A percentile compares a stretch with the other conserved stretches of the same genome.
These are phyloP conservation scores for Oleoguttula mirabilis DNA, from an alignment of 495 filamentous ascomycete species.

Conservation along the genomic window DNA sequence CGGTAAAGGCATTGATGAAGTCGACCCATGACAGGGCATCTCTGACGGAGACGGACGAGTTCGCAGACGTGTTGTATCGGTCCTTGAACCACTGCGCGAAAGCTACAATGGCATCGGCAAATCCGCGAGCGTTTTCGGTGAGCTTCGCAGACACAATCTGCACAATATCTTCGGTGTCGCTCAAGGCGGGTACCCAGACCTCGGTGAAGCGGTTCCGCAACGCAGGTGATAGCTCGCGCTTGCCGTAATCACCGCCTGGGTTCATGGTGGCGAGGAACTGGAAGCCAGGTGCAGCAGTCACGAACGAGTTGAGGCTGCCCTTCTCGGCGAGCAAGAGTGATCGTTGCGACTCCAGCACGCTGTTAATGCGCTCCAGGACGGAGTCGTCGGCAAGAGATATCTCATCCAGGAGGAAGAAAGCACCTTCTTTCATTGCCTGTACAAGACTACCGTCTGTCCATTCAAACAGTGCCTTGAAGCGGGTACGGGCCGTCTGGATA, in stretches of 20 bases:
- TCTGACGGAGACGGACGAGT: constrained; percentile 70
- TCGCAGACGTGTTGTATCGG: constrained; percentile 58
- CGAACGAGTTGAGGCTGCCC: constrained; percentile 64
- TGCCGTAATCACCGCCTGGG: constrained; percentile 95
- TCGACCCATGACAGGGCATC: constrained; percentile 89
- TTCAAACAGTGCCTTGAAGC: constrained; percentile 71
- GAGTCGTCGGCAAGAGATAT: constrained; percentile 97
- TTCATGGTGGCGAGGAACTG: constrained; percentile 99
- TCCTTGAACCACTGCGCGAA: constrained; percentile 89
- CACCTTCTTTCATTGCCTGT: constrained; percentile 78
- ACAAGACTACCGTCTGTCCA: constrained; percentile 96
- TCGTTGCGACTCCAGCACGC: constrained; percentile 82
- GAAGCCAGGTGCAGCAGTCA: constrained; percentile 70
- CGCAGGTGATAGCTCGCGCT: constrained; percentile 89
- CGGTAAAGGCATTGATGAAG: constrained; percentile 61
- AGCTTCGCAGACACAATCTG: constrained; percentile 77
- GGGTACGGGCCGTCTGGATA: constrained; percentile 1
- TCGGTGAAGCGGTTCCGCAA: constrained; percentile 95
- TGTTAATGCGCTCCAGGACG: constrained; percentile 90
- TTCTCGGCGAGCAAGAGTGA: constrained; percentile 89
- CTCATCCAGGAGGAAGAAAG: constrained; percentile 91
- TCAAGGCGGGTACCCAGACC: constrained; percentile 86
- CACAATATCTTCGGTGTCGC: constrained; percentile 70
- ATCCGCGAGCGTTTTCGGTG: constrained; percentile 31
- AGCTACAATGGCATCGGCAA: constrained; percentile 57